Percentiles rank a stretch among this genome's conserved stretches.
Evolutionary conservation across 805 yeast genomes (phyloP).

Genomic region (Candida golubevii): DNA sequence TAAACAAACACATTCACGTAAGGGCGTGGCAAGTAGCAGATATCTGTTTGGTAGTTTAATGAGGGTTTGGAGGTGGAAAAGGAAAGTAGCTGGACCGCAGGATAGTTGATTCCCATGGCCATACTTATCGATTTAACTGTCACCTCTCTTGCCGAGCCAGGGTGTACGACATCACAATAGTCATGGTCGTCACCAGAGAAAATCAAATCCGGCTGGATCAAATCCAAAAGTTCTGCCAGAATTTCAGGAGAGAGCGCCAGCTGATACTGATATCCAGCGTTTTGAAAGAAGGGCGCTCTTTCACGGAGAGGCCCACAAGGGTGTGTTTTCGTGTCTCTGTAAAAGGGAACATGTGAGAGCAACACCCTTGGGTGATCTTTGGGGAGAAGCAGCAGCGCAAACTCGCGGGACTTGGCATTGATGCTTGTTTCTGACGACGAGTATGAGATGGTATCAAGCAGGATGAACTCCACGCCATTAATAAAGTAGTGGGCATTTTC

Average conservation of each 20-base stretch:
- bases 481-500: constrained; percentile 25
- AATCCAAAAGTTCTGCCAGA: constrained; percentile 15
- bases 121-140: constrained; percentile 38
- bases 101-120: constrained; percentile 39
- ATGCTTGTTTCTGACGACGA: constrained; percentile 14
- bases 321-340: constrained; percentile 15
- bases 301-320: constrained; percentile 24
- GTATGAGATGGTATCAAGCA: constrained; percentile 20
- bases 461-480: constrained; percentile 29
- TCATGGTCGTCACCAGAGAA: constrained; percentile 29
- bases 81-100: constrained; percentile 40
- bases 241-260: constrained; percentile 18
- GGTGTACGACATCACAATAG: constrained; percentile 18
- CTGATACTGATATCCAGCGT: constrained; percentile 25
- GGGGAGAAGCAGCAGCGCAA: constrained; percentile 10
- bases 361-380: constrained; percentile 18
- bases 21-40: constrained; percentile 46
- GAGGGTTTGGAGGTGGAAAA: constrained; percentile 9
- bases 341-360: constrained; percentile 24
- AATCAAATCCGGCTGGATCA: constrained; percentile 19
- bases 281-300: constrained; percentile 12
- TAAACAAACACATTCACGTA: constrained; percentile 39
- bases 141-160: constrained; percentile 25
- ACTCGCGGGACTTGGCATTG: constrained; percentile 12
- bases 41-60: constrained; percentile 30